A percentile compares a stretch with the other conserved stretches of the same genome.
Evolutionary conservation across 768 basidiomycete species (phyloP).

Genomic region (Tulasnella sp.): DNA sequence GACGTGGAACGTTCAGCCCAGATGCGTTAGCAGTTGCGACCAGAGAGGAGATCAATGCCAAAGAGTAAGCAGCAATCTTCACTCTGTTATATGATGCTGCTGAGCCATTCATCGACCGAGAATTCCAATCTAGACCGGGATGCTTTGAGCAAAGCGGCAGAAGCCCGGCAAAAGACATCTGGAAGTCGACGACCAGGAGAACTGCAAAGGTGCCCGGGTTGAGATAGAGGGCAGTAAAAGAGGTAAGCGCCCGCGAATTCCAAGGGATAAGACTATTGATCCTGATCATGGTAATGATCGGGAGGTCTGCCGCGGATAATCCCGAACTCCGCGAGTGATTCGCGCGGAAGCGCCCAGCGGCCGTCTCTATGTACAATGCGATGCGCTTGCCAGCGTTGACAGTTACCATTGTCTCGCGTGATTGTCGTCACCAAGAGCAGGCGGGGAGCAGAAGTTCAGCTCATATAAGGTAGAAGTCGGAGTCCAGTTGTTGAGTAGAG

Average conservation of each 20-base stretch:
- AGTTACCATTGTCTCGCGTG: too few relatives aligned
- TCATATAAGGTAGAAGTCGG: too few relatives aligned
- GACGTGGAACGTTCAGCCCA: neutral
- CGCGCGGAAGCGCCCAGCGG: too few relatives aligned
- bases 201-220: neutral
- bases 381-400: too few relatives aligned
- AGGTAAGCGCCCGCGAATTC: neutral
- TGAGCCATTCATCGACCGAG: neutral
- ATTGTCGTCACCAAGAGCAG: too few relatives aligned
- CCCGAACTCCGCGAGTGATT: neutral
- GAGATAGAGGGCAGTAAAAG: neutral
- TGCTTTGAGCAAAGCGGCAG: neutral
- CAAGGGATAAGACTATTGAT: neutral
- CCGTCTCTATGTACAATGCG: too few relatives aligned
- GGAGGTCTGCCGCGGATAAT: neutral
- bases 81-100: neutral
- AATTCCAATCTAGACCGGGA: neutral
- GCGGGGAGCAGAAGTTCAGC: too few relatives aligned
- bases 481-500: too few relatives aligned
- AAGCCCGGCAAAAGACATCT: neutral
- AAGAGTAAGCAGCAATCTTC: neutral
- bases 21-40: neutral
- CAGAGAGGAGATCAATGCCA: neutral
- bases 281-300: neutral
- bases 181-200: neutral